Evolutionary conservation across 163 green algal genomes (phyloP).

Genomic region (Chloromonas sp.): DNA sequence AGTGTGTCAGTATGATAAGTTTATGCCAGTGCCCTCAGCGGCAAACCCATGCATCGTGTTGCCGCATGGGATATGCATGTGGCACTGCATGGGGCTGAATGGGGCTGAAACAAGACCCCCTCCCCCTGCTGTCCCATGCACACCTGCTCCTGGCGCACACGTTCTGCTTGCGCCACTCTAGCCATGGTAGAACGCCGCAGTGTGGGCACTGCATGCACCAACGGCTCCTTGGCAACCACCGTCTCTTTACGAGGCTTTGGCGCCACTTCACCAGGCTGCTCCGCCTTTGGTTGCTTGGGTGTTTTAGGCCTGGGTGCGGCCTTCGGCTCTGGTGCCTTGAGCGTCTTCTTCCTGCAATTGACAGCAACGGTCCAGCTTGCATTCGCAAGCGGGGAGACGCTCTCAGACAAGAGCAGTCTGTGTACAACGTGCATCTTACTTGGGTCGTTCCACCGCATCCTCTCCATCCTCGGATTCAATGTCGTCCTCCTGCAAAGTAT

Average conservation of each 20-base stretch:
- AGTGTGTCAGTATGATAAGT: too few species aligned
- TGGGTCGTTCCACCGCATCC: conserved; percentile 33
- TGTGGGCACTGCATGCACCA: conserved; percentile 33
- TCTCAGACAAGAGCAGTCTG: too few species aligned
- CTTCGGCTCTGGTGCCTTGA: conserved; percentile 55
- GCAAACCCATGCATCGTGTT: too few species aligned
- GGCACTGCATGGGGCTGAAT: too few species aligned
- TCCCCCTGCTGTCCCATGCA: not conserved
- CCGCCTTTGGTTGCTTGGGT: too few species aligned
- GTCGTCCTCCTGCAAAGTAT: conserved; percentile 29
- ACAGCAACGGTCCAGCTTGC: not conserved
- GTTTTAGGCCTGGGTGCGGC: not conserved
- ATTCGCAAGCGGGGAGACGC: not conserved
- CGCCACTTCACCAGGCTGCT: too few species aligned
- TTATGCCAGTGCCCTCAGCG: too few species aligned
- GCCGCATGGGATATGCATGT: too few species aligned
- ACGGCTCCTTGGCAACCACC: not conserved
- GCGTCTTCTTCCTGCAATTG: conserved; percentile 42
- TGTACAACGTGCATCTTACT: not conserved
- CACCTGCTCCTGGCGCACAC: conserved; percentile 55
- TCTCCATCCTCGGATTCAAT: conserved; percentile 51
- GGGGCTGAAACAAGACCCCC: too few species aligned
- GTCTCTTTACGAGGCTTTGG: conserved; percentile 16
- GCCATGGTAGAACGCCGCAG: conserved; percentile 62
- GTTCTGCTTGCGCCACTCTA: conserved; percentile 52